A percentile compares a stretch with the other conserved stretches of the same genome.
Evolutionary conservation across 2,329 filamentous ascomycete genomes (phyloP).

Genomic region (Mariannaea sp.): DNA sequence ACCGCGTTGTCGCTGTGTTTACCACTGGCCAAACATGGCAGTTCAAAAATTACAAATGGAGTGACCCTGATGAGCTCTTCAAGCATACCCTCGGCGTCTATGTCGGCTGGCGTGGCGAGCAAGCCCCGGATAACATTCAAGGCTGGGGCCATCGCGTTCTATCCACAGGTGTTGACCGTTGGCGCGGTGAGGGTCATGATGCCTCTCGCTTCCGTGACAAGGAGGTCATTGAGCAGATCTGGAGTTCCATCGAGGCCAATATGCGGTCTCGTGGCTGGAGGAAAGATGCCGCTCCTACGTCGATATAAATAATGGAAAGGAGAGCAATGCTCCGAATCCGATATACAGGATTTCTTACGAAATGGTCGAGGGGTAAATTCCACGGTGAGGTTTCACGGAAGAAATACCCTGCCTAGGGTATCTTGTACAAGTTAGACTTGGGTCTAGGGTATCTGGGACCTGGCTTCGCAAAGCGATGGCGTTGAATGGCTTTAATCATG

Average conservation of each 20-base stretch:
- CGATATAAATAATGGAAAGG: slow-evolving; percentile 47
- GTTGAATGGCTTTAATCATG: slow-evolving; percentile 32
- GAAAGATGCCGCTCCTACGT: slow-evolving; percentile 67
- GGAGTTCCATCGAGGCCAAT: slow-evolving; percentile 83
- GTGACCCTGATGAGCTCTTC: slow-evolving; percentile 85
- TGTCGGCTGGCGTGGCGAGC: slow-evolving; percentile 88
- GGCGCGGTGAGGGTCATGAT: slow-evolving; percentile 63
- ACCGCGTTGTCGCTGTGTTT: slow-evolving; percentile 91
- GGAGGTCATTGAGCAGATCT: slow-evolving; percentile 91
- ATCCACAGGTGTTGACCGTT: slow-evolving; percentile 82
- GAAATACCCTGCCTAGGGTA: slow-evolving; percentile 10
- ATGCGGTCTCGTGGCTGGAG: slow-evolving; percentile 88
- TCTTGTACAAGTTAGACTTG: slow-evolving; percentile 24
- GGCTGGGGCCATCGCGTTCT: slow-evolving; percentile 86
- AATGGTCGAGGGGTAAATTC: slow-evolving; percentile 6
- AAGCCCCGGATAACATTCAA: slow-evolving; percentile 75
- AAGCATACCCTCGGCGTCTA: slow-evolving; percentile 85
- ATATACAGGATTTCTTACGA: slow-evolving; percentile 6
- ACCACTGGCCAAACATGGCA: slow-evolving; percentile 98
- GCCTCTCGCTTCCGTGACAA: slow-evolving; percentile 78
- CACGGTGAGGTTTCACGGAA: background rate
- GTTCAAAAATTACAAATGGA: slow-evolving; percentile 98
- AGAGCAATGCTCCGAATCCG: background rate
- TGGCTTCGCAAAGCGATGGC: slow-evolving; percentile 37
- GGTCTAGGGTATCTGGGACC: slow-evolving; percentile 20